A percentile compares a stretch with the other conserved stretches of the same genome.
phyloP scores from a whole-genome alignment of 1,139 yeast species.

The Saccharomycopsis phalli region DNA sequence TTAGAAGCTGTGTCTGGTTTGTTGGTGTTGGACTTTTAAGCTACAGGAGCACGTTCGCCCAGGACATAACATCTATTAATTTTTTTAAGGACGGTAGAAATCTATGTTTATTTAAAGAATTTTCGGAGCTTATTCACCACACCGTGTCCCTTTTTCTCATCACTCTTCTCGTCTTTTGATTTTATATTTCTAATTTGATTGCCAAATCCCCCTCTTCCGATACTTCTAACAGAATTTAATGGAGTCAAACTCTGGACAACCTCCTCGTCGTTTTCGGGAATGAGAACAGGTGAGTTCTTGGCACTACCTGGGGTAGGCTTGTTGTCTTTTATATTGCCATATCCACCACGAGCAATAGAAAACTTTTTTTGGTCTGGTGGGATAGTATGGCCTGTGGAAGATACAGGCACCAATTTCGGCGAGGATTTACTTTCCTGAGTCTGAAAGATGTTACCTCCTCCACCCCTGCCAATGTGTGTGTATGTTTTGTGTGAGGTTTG shows the following conservation, averaged over 20 bases:
- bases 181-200: constrained; percentile 13
- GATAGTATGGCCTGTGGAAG: constrained; percentile 15
- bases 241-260: constrained; percentile 10
- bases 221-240: constrained; percentile 15
- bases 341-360: constrained; percentile 19
- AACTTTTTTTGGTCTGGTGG: constrained; percentile 19
- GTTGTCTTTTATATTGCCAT: constrained; percentile 19
- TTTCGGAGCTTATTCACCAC: constrained; percentile 5
- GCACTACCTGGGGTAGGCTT: not conserved
- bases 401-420: constrained; percentile 16
- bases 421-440: constrained; percentile 5
- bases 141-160: not conserved
- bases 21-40: constrained; percentile 45
- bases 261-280: constrained; percentile 3
- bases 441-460: constrained; percentile 20
- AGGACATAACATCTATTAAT: not conserved
- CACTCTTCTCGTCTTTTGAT: constrained; percentile 1
- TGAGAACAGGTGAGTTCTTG: not conserved
- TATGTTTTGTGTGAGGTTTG: constrained; percentile 6
- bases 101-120: constrained; percentile 4
- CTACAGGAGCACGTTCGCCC: not conserved
- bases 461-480: constrained; percentile 20
- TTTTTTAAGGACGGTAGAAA: not conserved
- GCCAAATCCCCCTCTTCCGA: constrained; percentile 21
- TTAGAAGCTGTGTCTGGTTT: constrained; percentile 46